These are phyloP conservation scores for Jaminaea rosea DNA, from an alignment of 1,284 basidiomycete genomes.

Conservation along the genomic window DNA sequence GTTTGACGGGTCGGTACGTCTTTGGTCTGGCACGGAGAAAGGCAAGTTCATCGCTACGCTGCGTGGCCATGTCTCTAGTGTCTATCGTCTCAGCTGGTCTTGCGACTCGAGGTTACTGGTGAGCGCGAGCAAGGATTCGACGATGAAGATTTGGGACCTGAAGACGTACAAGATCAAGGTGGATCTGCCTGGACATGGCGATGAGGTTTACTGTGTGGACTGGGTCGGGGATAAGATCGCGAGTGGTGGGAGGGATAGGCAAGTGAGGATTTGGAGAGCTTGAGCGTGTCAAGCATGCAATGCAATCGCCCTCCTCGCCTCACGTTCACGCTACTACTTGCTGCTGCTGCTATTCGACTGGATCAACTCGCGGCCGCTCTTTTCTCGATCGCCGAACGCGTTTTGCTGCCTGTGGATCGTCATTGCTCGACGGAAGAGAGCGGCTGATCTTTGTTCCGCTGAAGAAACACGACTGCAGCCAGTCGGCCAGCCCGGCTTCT, in stretches of 20 bases:
- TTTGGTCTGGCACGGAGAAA: slow-evolving; percentile 72
- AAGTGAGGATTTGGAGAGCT: slow-evolving; percentile 52
- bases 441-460: too few relatives aligned
- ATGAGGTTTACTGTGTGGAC: slow-evolving; percentile 91
- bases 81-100: slow-evolving; percentile 90
- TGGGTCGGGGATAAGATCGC: slow-evolving; percentile 80
- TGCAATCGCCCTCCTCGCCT: too few relatives aligned
- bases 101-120: slow-evolving; percentile 84
- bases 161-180: slow-evolving; percentile 65
- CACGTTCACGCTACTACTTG: too few relatives aligned
- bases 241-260: slow-evolving; percentile 69
- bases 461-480: too few relatives aligned
- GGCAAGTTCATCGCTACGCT: slow-evolving; percentile 69
- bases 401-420: too few relatives aligned
- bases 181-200: slow-evolving; percentile 89
- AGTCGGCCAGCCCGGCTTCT: not conserved
- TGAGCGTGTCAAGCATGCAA: too few relatives aligned
- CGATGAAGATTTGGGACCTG: slow-evolving; percentile 53
- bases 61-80: slow-evolving; percentile 84
- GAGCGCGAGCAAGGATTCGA: slow-evolving; percentile 89
- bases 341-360: too few relatives aligned
- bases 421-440: too few relatives aligned
- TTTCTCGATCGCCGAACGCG: too few relatives aligned
- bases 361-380: too few relatives aligned
- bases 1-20: slow-evolving; percentile 81